These are phyloP conservation scores for Phylloporus rhodoxanthus DNA, from an alignment of 768 basidiomycete species.

Conservation along the genomic window DNA sequence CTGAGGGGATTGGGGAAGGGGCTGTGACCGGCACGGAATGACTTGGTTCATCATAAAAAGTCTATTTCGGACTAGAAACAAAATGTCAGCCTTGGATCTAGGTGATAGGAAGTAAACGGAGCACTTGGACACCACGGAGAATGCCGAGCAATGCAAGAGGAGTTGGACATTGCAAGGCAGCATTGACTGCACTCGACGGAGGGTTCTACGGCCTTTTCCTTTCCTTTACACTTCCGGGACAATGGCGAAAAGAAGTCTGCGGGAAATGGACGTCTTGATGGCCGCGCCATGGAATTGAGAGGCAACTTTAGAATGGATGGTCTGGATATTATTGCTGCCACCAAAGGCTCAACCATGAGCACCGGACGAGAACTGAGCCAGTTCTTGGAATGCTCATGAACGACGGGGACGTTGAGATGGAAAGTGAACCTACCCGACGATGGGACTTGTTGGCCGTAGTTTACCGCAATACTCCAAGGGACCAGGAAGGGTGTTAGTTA, in stretches of 20 bases:
- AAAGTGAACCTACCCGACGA: conserved; percentile 10
- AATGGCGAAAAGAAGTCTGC: conserved; percentile 53
- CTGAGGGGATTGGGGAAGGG: conserved; percentile 8
- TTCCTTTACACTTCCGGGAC: conserved; percentile 48
- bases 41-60: conserved; percentile 35
- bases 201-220: conserved; percentile 38
- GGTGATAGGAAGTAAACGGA: conserved; percentile 1
- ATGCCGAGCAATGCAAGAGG: conserved; percentile 44
- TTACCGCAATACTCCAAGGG: not conserved
- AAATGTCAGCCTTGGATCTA: conserved; percentile 4
- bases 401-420: not conserved
- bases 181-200: conserved; percentile 29
- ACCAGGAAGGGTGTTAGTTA: not conserved
- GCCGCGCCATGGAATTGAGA: conserved; percentile 25
- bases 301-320: conserved; percentile 26
- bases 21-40: conserved; percentile 22
- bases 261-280: conserved; percentile 31
- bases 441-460: conserved; percentile 2
- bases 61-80: conserved; percentile 29
- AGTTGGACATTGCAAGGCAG: conserved; percentile 29
- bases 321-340: conserved; percentile 44
- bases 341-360: conserved; percentile 62
- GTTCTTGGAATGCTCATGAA: not conserved
- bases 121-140: conserved; percentile 47
- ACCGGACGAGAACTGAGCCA: conserved; percentile 13